These are phyloP conservation scores for Blastomyces gilchristii DNA, from an alignment of 2,329 filamentous ascomycete genomes.

Conservation along the genomic window DNA sequence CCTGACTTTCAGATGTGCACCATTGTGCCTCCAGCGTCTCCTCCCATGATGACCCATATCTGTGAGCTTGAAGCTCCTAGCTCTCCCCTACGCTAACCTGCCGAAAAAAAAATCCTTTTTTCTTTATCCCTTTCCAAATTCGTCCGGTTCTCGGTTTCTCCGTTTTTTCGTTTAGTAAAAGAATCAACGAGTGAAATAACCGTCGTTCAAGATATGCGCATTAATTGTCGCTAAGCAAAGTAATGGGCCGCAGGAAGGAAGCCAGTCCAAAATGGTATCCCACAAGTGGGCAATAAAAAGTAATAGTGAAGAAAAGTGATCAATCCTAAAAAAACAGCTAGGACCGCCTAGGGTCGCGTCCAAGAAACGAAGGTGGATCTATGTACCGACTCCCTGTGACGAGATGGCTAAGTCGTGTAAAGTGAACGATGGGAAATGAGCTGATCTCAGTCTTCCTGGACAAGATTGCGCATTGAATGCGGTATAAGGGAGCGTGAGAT, in stretches of 20 bases:
- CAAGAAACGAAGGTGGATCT: neutral
- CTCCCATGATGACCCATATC: constrained; percentile 11
- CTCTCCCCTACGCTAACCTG: neutral
- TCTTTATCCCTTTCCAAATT: neutral
- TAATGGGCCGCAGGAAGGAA: neutral
- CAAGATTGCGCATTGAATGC: neutral
- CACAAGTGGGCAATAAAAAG: neutral
- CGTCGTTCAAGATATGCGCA: neutral
- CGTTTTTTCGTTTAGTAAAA: neutral
- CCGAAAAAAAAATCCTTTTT: neutral
- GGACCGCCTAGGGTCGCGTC: neutral
- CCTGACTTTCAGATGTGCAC: neutral
- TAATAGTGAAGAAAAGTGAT: neutral
- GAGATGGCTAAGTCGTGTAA: constrained; percentile 1
- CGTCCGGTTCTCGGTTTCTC: neutral
- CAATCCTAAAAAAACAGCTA: neutral
- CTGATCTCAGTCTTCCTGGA: constrained; percentile 2
- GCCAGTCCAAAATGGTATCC: neutral
- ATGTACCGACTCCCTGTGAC: neutral
- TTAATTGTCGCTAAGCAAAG: neutral
- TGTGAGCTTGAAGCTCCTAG: neutral
- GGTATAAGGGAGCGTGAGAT: neutral
- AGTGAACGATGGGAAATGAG: neutral
- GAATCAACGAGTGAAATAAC: neutral
- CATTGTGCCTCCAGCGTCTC: neutral